Evolutionary conservation across 441 rosid species (phyloP).

Genomic region (Isatis lusitanica): DNA sequence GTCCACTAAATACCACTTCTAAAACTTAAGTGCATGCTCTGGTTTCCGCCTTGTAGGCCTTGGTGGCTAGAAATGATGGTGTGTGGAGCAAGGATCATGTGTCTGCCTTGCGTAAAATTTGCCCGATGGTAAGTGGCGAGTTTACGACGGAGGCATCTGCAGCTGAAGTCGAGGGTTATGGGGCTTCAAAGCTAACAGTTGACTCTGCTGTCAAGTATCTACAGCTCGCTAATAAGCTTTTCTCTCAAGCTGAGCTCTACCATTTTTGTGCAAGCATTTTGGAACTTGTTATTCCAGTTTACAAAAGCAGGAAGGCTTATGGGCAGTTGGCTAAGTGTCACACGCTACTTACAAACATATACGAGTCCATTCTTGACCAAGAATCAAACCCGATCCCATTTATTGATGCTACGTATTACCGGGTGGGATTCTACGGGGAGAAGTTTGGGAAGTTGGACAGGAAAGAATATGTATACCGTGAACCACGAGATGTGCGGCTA

Average conservation of each 20-base stretch:
- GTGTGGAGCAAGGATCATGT: conserved; percentile 98
- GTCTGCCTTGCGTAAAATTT: conserved; percentile 81
- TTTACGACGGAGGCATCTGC: conserved; percentile 93
- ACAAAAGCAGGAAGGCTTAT: conserved; percentile 91
- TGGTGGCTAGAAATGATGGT: conserved; percentile 96
- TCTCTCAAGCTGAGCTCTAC: conserved; percentile 96
- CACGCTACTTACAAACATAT: conserved; percentile 79
- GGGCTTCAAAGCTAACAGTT: conserved; percentile 98
- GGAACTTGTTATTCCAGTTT: conserved; percentile 96
- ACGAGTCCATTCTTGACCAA: conserved; percentile 94
- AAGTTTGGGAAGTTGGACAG: conserved; percentile 87
- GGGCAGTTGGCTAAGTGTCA: conserved; percentile 98
- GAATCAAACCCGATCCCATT: conserved; percentile 95
- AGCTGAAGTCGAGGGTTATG: conserved; percentile 99
- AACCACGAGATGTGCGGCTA: conserved; percentile 96
- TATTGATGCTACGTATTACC: conserved; percentile 96
- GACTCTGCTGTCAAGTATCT: conserved; percentile 98
- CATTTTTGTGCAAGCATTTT: conserved; percentile 97
- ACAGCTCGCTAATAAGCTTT: conserved; percentile 95
- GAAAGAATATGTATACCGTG: conserved; percentile 90
- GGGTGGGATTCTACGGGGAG: conserved; percentile 96
- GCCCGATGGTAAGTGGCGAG: conserved; percentile 94
- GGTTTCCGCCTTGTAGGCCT: conserved; percentile 58
- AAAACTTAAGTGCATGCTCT: conserved; percentile 2
- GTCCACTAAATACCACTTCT: not conserved